Evolutionary conservation across 257 asterid species (phyloP).

Genomic region (Nicotiana knightiana): DNA sequence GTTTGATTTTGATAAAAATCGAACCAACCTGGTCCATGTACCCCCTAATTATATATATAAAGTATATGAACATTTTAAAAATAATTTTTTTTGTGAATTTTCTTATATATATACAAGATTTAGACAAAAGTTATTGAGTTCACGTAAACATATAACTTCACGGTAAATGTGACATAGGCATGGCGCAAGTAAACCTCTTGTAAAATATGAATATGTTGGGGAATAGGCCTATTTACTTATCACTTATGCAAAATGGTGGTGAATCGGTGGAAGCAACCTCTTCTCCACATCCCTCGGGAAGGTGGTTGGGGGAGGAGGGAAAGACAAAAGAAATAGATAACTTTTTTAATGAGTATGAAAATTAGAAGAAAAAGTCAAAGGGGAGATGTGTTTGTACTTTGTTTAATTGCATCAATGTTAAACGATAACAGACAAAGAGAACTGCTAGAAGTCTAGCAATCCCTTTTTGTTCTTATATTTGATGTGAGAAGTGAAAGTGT

Average conservation of each 20-base stretch:
- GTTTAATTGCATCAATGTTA: background rate
- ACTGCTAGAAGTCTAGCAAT: constrained; percentile 10
- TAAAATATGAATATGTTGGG: background rate
- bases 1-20: too few species aligned
- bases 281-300: background rate
- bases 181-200: background rate
- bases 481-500: constrained; percentile 1
- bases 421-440: background rate
- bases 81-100: too few species aligned
- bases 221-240: background rate
- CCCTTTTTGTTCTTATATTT: background rate
- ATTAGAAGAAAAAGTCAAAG: background rate
- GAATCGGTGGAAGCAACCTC: constrained; percentile 12
- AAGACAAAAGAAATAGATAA: constrained; percentile 5
- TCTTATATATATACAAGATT: too few species aligned
- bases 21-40: too few species aligned
- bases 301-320: constrained; percentile 1
- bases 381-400: background rate
- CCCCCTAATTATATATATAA: too few species aligned
- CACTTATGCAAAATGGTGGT: background rate
- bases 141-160: too few species aligned
- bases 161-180: background rate
- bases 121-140: too few species aligned
- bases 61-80: too few species aligned
- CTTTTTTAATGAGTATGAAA: background rate